phyloP scores from a whole-genome alignment of 2,329 filamentous ascomycete species.

The Fusarium pseudonygamai region DNA sequence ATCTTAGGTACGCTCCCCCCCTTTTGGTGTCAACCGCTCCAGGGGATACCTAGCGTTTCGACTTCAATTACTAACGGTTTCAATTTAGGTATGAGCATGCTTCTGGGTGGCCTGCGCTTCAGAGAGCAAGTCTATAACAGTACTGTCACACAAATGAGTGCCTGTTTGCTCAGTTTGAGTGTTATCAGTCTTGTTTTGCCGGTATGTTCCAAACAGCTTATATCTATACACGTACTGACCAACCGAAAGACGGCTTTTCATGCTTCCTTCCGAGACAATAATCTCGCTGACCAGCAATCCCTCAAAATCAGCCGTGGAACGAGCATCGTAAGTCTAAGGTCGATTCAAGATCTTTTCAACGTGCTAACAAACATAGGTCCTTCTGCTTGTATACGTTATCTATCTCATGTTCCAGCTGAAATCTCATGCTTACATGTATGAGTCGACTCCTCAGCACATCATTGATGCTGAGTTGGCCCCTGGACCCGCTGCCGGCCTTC shows the following conservation, averaged over 20 bases:
- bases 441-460: slow-evolving; percentile 89
- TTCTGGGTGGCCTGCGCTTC: slow-evolving; percentile 85
- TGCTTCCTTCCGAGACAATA: slow-evolving; percentile 76
- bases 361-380: slow-evolving; percentile 5
- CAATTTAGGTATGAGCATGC: slow-evolving; percentile 91
- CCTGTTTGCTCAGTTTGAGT: slow-evolving; percentile 87
- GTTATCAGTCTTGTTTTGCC: slow-evolving; percentile 90
- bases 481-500: slow-evolving; percentile 82
- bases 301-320: slow-evolving; percentile 89
- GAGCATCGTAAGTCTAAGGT: slow-evolving; percentile 71
- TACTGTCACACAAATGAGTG: slow-evolving; percentile 96
- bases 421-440: slow-evolving; percentile 90
- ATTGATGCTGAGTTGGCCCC: slow-evolving; percentile 92
- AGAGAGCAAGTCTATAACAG: slow-evolving; percentile 96
- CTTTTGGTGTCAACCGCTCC: neutral
- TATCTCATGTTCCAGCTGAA: slow-evolving; percentile 93
- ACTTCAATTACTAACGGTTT: slow-evolving; percentile 51
- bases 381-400: slow-evolving; percentile 75
- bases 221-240: slow-evolving; percentile 50
- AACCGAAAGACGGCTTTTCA: slow-evolving; percentile 81
- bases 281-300: slow-evolving; percentile 73
- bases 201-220: slow-evolving; percentile 55
- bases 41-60: neutral
- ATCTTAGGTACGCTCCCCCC: slow-evolving; percentile 74
- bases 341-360: neutral